phyloP scores from a whole-genome alignment of 805 yeast species.

The Barnettozyma wickerhamii region DNA sequence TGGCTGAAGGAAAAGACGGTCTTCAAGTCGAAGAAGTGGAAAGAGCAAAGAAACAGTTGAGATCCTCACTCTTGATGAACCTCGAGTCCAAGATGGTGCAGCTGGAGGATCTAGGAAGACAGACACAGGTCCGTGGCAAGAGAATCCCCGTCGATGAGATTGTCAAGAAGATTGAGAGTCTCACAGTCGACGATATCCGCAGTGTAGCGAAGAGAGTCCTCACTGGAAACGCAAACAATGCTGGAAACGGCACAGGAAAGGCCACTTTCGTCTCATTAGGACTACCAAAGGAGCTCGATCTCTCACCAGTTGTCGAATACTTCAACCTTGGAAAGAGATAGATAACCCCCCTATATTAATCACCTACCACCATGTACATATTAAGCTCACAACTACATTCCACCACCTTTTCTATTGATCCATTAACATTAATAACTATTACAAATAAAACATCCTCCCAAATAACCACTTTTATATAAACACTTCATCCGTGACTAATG shows the following conservation, averaged over 20 bases:
- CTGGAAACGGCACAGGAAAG: slow-evolving; percentile 48
- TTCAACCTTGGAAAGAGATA: slow-evolving; percentile 51
- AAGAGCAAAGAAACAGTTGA: slow-evolving; percentile 90
- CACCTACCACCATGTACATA: too few species aligned
- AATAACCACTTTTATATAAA: slow-evolving; percentile 19
- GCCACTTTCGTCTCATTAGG: slow-evolving; percentile 94
- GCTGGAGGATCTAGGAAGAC: slow-evolving; percentile 93
- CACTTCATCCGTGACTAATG: slow-evolving; percentile 20
- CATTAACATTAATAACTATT: too few species aligned
- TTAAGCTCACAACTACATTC: too few species aligned
- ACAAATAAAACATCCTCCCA: background rate
- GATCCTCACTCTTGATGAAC: slow-evolving; percentile 85
- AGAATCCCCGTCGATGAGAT: slow-evolving; percentile 75
- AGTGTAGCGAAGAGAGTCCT: slow-evolving; percentile 72
- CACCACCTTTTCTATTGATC: too few species aligned
- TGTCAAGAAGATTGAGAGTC: slow-evolving; percentile 67
- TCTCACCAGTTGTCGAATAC: slow-evolving; percentile 54
- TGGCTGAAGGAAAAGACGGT: slow-evolving; percentile 55
- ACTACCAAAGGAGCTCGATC: slow-evolving; percentile 75
- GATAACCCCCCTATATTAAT: too few species aligned
- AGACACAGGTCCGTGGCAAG: slow-evolving; percentile 77
- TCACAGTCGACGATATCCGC: slow-evolving; percentile 64
- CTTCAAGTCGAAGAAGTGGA: slow-evolving; percentile 68
- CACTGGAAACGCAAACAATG: slow-evolving; percentile 52
- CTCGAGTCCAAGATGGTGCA: slow-evolving; percentile 91